Percentiles rank a stretch among this genome's conserved stretches.
These are phyloP conservation scores for Sporothrix humicola DNA, from an alignment of 2,329 filamentous ascomycete genomes.

Conservation along the genomic window DNA sequence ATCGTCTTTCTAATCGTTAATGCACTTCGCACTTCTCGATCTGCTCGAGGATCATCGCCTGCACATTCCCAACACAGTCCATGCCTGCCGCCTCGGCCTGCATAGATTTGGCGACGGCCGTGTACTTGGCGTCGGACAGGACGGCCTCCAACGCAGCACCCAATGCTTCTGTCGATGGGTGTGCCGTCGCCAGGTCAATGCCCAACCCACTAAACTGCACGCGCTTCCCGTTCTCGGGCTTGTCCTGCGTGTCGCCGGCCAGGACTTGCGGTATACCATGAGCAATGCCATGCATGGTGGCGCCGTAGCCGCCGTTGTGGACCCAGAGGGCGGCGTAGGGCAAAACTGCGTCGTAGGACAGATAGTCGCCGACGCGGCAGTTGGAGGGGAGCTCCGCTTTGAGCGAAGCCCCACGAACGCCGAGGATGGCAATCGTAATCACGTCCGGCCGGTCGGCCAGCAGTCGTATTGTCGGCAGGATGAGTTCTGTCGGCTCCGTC, in stretches of 20 bases:
- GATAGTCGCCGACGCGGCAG: constrained; percentile 47
- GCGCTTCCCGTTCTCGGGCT: constrained; percentile 48
- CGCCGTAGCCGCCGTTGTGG: constrained; percentile 51
- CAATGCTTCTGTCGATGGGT: constrained; percentile 42
- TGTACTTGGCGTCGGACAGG: constrained; percentile 40
- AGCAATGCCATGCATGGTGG: constrained; percentile 49
- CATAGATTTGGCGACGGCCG: constrained; percentile 39
- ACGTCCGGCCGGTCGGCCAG: constrained; percentile 42
- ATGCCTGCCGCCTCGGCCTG: constrained; percentile 42
- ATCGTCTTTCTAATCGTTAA: neutral
- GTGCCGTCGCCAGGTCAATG: constrained; percentile 43
- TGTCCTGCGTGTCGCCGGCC: constrained; percentile 51
- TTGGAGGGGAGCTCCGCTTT: constrained; percentile 38
- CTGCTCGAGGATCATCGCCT: constrained; percentile 36
- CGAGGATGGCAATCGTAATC: constrained; percentile 47
- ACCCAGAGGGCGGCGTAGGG: constrained; percentile 48
- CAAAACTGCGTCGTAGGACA: constrained; percentile 49
- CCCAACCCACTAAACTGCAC: constrained; percentile 47
- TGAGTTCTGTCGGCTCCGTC: constrained; percentile 47
- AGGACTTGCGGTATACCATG: constrained; percentile 51
- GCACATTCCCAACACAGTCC: constrained; percentile 44
- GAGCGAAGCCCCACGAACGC: constrained; percentile 42
- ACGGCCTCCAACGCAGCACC: constrained; percentile 43
- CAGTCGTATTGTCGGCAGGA: constrained; percentile 48
- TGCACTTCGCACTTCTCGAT: neutral